Conservation (phyloP, 768 basidiomycete genomes). For the Auriscalpium orientale region DNA sequence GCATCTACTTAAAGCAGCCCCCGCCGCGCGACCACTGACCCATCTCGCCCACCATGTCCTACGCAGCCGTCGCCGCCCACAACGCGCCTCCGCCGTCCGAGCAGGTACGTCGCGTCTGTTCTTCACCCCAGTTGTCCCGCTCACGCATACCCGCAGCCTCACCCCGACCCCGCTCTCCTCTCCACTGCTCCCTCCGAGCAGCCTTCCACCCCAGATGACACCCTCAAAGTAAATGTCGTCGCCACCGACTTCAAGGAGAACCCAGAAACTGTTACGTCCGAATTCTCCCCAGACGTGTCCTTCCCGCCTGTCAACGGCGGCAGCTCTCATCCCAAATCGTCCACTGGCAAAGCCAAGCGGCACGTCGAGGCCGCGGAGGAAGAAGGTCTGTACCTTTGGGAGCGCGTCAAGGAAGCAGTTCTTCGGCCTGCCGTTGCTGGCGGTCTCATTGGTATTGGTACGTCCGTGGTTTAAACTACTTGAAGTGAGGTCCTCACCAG, state of each 20-base stretch:
- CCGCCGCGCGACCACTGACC: neutral
- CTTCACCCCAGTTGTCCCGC: neutral
- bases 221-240: slow-evolving; percentile 51
- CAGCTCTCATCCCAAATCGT: slow-evolving; percentile 2
- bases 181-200: slow-evolving; percentile 37
- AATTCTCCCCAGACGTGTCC: slow-evolving; percentile 2
- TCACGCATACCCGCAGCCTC: slow-evolving; percentile 35
- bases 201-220: slow-evolving; percentile 37
- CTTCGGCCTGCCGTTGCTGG: slow-evolving; percentile 65
- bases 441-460: slow-evolving; percentile 64
- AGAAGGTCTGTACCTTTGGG: slow-evolving; percentile 48
- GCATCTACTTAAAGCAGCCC: neutral
- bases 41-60: slow-evolving; percentile 45
- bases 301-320: neutral
- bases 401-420: slow-evolving; percentile 42
- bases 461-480: slow-evolving; percentile 16
- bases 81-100: slow-evolving; percentile 43
- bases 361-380: slow-evolving; percentile 37
- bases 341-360: slow-evolving; percentile 22
- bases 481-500: neutral
- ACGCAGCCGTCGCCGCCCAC: slow-evolving; percentile 58
- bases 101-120: slow-evolving; percentile 29
- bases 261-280: slow-evolving; percentile 32
- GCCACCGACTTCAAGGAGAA: slow-evolving; percentile 40
- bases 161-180: slow-evolving; percentile 56